Base-by-base conservation (phyloP, 805 yeast species). In the Candida sanyiensis region DNA sequence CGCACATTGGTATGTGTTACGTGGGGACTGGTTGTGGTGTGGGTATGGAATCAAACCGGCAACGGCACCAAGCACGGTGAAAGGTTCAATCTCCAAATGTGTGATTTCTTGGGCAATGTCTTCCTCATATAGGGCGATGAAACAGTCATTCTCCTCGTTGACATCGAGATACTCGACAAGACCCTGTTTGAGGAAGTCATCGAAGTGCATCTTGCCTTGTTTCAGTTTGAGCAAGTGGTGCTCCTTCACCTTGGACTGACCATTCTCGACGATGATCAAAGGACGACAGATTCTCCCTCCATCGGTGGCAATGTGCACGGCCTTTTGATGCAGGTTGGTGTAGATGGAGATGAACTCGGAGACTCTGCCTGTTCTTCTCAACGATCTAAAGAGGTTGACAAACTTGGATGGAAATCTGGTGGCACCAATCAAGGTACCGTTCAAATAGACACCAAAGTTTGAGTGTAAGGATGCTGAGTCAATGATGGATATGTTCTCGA, bases 261-360 rank as follows among this genome's bases (percentile, higher is more conserved):
- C 86, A 39, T 79, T 70, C 16, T 81, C 80, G 10, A 90, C 88
- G 59, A 93, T 87, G 42, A 93, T 93, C 48, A 90, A 65, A 4
- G 98, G 98, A 50, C 98, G 81, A 72, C 98, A 93, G 56, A 93
- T 88, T 63, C 98, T 77, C 35, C 98, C 98, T 53, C 98, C 98
- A 65, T 93, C 98, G 4, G 98, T 90, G 16, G 98, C 98, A 54
- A 93, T 89, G 58, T 93, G 97, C 33, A 93, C 96, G 1, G 97
- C 95, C 35, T 69, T 67, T 56, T 93, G 97, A 51, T 93, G 97
- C 31, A 79, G 71, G 59, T 93, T 93, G 20, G 87, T 80, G 61
- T 86, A 87, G 47, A 93, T 83, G 20, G 97, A 86, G 44, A 93
- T 84, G 56, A 90, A 93, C 43, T 83, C 95, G 0, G 96, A 85